Conservation (phyloP, 768 basidiomycete genomes). For the Coprinopsis sp. region DNA sequence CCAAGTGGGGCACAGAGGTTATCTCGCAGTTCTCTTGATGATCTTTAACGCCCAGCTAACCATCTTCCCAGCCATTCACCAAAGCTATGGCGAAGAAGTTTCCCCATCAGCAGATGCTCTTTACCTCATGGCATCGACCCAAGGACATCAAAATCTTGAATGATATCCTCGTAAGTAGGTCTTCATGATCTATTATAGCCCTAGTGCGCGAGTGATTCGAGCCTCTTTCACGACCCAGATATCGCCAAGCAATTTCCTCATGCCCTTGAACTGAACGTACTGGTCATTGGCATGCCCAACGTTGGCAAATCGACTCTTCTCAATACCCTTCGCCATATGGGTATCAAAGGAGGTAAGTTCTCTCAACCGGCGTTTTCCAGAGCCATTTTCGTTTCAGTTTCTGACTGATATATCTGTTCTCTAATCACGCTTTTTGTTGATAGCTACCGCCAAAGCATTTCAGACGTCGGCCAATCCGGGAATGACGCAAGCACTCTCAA, state of each 20-base stretch:
- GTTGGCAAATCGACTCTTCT: slow-evolving; percentile 95
- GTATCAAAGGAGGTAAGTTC: slow-evolving; percentile 84
- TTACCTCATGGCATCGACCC: slow-evolving; percentile 66
- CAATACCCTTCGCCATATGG: slow-evolving; percentile 83
- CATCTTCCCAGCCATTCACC: slow-evolving; percentile 57
- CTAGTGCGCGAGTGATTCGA: slow-evolving; percentile 8
- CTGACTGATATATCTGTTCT: slow-evolving; percentile 4
- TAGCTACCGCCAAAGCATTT: slow-evolving; percentile 84
- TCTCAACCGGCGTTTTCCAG: slow-evolving; percentile 19
- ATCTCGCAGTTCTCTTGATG: slow-evolving; percentile 10
- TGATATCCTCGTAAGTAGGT: slow-evolving; percentile 72
- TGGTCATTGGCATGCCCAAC: slow-evolving; percentile 98
- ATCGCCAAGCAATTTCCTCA: slow-evolving; percentile 67
- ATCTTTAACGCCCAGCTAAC: not conserved
- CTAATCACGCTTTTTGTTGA: slow-evolving; percentile 7
- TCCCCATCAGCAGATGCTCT: slow-evolving; percentile 63
- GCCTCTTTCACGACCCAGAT: slow-evolving; percentile 3
- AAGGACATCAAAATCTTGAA: slow-evolving; percentile 62
- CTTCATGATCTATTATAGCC: slow-evolving; percentile 18
- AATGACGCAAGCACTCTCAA: slow-evolving; percentile 84
- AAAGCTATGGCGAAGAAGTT: slow-evolving; percentile 67
- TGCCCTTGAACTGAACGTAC: slow-evolving; percentile 75
- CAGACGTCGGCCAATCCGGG: slow-evolving; percentile 88
- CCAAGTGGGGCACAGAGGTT: slow-evolving; percentile 85
- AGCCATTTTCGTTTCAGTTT: slow-evolving; percentile 6